Base-by-base conservation (phyloP, 495 filamentous ascomycete genomes). In the Hamigera avellanea region DNA sequence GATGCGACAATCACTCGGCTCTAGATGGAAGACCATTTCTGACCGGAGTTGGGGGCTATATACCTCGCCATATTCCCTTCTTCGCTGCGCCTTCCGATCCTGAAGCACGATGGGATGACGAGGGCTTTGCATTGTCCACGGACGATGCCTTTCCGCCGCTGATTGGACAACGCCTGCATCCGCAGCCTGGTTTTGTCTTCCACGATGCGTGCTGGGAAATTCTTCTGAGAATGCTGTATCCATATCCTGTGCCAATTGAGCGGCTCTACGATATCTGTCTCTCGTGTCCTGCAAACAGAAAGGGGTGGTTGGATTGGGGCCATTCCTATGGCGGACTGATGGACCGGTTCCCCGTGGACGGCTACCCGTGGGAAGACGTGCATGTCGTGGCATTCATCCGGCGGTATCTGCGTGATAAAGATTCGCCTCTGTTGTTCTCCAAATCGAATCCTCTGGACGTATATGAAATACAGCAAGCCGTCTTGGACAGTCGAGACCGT, bases 121-220 rank as follows among this genome's bases (percentile, higher is more conserved):
- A 32, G 12, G 13, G 13, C 14, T 13, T 15, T 12, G 33, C 29
- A 16, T 23, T 35, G 26, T 28, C 39, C 0, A 1, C 18, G 10
- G 33, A 41, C 5, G 39, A 41, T 25, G 13, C 8, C 3, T 41
- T 36, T 7, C 39, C 39, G 13, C 13, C 39, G 13, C 19, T 41
- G 16, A 33, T 41, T 18, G 39, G 39, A 13, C 9, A 16, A n/a
- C 23, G 27, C 15, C 19, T 10, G 17, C 18, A 15, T 14, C 33
- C 33, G 4, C 33, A 41, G 32, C 39, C 39, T 21, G 33, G 39
- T 5, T 41, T 41, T 21, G 10, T 41, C 9, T 36, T 41, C 19
- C 39, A 41, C 28, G 39, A 41, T 6, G 34, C 33, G 26, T 41
- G 39, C 17, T 41, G 39, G 39, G 14, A 36, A 26, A 6, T 33